These are phyloP conservation scores for Taxawa tesnikishii DNA, from an alignment of 2,329 filamentous ascomycete species.

Conservation along the genomic window DNA sequence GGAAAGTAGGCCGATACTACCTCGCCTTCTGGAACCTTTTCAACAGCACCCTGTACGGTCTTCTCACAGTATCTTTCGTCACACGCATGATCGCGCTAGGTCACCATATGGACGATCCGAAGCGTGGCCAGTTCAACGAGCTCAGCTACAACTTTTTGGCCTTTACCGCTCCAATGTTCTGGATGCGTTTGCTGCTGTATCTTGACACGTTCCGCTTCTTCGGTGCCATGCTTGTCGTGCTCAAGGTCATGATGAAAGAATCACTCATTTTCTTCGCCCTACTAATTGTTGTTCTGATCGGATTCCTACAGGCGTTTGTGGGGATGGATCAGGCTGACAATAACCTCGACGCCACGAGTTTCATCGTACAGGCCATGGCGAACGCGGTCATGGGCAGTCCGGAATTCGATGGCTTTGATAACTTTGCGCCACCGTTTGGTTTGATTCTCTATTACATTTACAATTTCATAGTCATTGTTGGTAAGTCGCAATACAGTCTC, in stretches of 20 bases:
- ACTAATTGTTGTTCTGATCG: slow-evolving; percentile 68
- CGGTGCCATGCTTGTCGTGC: slow-evolving; percentile 91
- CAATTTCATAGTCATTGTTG: slow-evolving; percentile 90
- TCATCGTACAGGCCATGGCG: slow-evolving; percentile 71
- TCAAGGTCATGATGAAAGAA: slow-evolving; percentile 58
- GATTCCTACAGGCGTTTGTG: slow-evolving; percentile 87
- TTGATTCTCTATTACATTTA: slow-evolving; percentile 95
- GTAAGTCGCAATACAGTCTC: slow-evolving; percentile 23
- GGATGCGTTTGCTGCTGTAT: slow-evolving; percentile 83
- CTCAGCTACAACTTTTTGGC: slow-evolving; percentile 91
- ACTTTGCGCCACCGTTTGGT: slow-evolving; percentile 85
- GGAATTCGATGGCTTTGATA: slow-evolving; percentile 79
- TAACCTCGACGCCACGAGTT: slow-evolving; percentile 45
- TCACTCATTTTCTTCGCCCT: slow-evolving; percentile 94
- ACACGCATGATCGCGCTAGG: slow-evolving; percentile 67
- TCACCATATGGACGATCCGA: slow-evolving; percentile 37
- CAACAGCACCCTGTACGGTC: slow-evolving; percentile 68
- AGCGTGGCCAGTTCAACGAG: slow-evolving; percentile 55
- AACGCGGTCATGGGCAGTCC: slow-evolving; percentile 88
- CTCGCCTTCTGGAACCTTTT: slow-evolving; percentile 96
- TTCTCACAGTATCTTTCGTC: slow-evolving; percentile 67
- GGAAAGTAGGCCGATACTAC: slow-evolving; percentile 86
- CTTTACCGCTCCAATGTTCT: slow-evolving; percentile 92
- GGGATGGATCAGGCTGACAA: slow-evolving; percentile 79
- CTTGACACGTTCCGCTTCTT: slow-evolving; percentile 93